These are phyloP conservation scores for Mesembryanthemum crystallinum DNA, from an alignment of 148 eudicot species.

Conservation along the genomic window DNA sequence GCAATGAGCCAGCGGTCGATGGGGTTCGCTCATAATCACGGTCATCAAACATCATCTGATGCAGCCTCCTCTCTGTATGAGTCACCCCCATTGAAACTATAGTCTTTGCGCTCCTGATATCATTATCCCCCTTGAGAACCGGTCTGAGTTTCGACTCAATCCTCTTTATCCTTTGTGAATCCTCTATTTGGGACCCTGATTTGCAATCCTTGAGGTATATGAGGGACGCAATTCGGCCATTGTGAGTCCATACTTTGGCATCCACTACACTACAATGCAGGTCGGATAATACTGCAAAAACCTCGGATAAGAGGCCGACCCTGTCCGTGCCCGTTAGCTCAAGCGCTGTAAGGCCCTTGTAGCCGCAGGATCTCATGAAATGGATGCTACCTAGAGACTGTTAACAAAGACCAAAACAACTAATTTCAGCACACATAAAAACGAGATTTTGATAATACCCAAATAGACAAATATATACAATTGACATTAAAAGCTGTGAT, in stretches of 20 bases:
- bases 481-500: background rate
- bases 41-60: slow-evolving; percentile 92
- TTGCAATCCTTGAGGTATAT: slow-evolving; percentile 68
- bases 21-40: slow-evolving; percentile 71
- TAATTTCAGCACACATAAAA: background rate
- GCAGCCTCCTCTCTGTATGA: slow-evolving; percentile 84
- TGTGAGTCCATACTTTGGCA: slow-evolving; percentile 86
- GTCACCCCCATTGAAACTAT: slow-evolving; percentile 62
- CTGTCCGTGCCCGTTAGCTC: slow-evolving; percentile 84
- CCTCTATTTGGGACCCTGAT: slow-evolving; percentile 68
- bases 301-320: slow-evolving; percentile 76
- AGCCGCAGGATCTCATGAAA: slow-evolving; percentile 33
- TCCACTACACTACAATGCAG: slow-evolving; percentile 70
- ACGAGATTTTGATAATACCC: too few species aligned
- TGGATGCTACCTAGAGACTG: slow-evolving; percentile 80
- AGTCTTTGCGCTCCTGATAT: slow-evolving; percentile 70
- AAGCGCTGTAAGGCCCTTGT: slow-evolving; percentile 67
- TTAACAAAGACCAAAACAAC: slow-evolving; percentile 1
- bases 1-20: slow-evolving; percentile 22
- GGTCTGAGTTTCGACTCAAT: slow-evolving; percentile 66
- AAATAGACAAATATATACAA: too few species aligned
- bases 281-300: slow-evolving; percentile 75
- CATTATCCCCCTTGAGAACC: slow-evolving; percentile 82
- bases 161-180: slow-evolving; percentile 42
- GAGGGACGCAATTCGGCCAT: slow-evolving; percentile 83